Conservation (phyloP, 331 rosid genomes). For the Acacia pycnantha region DNA sequence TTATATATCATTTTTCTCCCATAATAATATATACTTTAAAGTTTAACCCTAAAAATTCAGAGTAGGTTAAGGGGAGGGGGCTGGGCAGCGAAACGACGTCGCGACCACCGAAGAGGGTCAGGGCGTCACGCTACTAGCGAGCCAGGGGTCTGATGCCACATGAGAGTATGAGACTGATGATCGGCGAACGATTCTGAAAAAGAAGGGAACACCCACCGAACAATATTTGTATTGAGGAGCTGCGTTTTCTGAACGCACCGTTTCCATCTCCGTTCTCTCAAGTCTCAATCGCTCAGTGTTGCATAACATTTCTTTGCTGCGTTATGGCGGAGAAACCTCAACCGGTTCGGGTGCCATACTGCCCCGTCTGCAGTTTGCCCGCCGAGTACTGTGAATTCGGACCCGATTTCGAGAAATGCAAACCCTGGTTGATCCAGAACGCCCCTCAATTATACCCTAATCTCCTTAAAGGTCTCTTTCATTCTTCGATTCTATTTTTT, state of each 20-base stretch:
- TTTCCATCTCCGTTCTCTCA: neutral
- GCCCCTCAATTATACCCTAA: conserved; percentile 69
- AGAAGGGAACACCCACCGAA: neutral
- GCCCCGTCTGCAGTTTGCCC: conserved; percentile 58
- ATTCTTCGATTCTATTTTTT: neutral
- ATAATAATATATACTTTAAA: no score
- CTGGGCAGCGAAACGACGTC: neutral
- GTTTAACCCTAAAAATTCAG: no score
- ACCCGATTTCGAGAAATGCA: conserved; percentile 78
- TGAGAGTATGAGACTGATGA: neutral
- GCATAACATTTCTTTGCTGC: neutral
- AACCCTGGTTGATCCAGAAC: conserved; percentile 78
- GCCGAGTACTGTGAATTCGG: conserved; percentile 80
- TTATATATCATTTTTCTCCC: no score
- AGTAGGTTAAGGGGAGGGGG: no score
- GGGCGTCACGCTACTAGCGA: neutral
- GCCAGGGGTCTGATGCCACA: neutral
- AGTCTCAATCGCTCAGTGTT: neutral
- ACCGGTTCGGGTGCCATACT: conserved; percentile 62
- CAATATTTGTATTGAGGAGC: neutral
- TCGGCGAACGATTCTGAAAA: neutral
- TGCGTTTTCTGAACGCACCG: conserved; percentile 4
- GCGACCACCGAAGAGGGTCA: neutral
- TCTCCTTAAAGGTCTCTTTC: conserved; percentile 53
- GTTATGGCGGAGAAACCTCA: conserved; percentile 71